phyloP scores from a whole-genome alignment of 805 yeast genomes.

The Kodamaea fukazawae region DNA sequence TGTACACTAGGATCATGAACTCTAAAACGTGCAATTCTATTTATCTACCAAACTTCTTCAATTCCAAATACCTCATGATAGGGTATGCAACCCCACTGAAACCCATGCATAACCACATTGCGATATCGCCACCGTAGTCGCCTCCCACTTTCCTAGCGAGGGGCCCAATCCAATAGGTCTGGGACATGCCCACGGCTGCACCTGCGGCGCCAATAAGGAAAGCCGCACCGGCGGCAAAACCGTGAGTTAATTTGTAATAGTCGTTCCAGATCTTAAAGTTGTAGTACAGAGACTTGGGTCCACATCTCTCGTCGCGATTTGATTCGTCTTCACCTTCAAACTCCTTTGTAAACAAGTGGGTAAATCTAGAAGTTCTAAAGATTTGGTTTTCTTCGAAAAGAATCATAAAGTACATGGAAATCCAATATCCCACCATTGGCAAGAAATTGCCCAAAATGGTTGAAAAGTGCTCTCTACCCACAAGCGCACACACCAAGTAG shows the following conservation, averaged over 20 bases:
- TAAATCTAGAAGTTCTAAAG: conserved; percentile 36
- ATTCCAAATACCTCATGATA: conserved; percentile 59
- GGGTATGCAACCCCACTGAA: conserved; percentile 68
- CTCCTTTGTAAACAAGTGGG: conserved; percentile 32
- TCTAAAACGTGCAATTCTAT: not conserved
- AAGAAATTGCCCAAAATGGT: conserved; percentile 36
- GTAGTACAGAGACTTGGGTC: conserved; percentile 36
- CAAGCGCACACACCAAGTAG: conserved; percentile 31
- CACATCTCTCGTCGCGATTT: not conserved
- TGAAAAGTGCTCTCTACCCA: conserved; percentile 32
- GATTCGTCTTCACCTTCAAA: conserved; percentile 18
- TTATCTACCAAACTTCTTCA: conserved; percentile 42
- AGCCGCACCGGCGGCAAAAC: conserved; percentile 66
- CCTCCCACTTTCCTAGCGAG: conserved; percentile 57
- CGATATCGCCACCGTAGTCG: conserved; percentile 72
- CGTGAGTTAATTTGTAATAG: conserved; percentile 55
- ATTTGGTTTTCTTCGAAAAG: conserved; percentile 35
- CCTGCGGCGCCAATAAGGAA: conserved; percentile 74
- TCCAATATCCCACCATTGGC: conserved; percentile 44
- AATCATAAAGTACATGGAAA: conserved; percentile 35
- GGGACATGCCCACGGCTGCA: conserved; percentile 85
- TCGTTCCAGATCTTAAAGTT: conserved; percentile 78
- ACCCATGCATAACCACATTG: conserved; percentile 75
- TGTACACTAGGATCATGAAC: too few species aligned
- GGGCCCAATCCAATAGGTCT: conserved; percentile 79